Evolutionary conservation across 805 yeast genomes (phyloP), one percentile per base, ranked within the genome.

Genomic region (Nakazawaea peltata): DNA sequence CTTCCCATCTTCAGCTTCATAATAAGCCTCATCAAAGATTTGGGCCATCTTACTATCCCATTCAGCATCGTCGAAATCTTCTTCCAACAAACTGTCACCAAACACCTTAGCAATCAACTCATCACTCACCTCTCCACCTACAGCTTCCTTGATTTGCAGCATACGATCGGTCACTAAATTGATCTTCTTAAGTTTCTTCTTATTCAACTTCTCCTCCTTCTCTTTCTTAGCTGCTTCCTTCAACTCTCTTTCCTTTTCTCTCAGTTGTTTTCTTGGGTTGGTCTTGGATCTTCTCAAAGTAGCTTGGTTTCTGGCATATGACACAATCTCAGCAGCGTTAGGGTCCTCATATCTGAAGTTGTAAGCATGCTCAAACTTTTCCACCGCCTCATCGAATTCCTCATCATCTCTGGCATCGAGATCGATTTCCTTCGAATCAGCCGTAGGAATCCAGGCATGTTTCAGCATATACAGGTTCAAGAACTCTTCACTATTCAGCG

Each of bases 321-420:
- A 81, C 14, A 88, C 81, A 56, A 92, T 84, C 50, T 90, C 96
- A 0, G 90, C 85, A 5, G 95, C 72, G 44, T 77, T 75, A 12
- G 95, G 87, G 49, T 88, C 97, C 59, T 92, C 98, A 54, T 73
- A 92, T 54, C 98, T 73, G 68, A 90, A 90, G 51, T 92, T 92
- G 61, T 88, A 90, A 0, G 95, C 96, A 43, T 77, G 76, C 57
- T 92, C 98, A 49, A 85, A 87, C 49, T 75, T 65, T 48, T 92
- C 98, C 5, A 82, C 96, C 2, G 94, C 92, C 28, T 85, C 83
- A 32, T 90, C 97, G 50, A 88, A 88, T 37, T 83, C 92, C 32
- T 81, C 90, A 47, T 86, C 94, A 40, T 78, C 86, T 34, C 62
- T 68, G 38, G 74, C 84, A 23, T 69, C 66, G 44, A 67, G 56